Evolutionary conservation across 2,329 filamentous ascomycete species (phyloP).

Genomic region (Verticillium zaregamsianum): DNA sequence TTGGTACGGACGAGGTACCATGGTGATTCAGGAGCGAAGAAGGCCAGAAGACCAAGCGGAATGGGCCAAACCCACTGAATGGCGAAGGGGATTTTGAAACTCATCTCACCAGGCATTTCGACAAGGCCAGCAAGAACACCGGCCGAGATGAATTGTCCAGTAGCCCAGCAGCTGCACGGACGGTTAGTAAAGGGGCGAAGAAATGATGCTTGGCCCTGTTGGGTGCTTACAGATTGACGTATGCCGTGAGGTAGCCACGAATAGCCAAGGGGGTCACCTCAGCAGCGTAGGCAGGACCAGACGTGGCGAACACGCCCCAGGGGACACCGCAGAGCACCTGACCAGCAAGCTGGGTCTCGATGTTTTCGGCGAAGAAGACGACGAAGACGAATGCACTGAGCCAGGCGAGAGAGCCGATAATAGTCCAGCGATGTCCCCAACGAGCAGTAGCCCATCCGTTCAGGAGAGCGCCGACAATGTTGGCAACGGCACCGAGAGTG

Average conservation of each 20-base stretch:
- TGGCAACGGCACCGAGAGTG: constrained; percentile 26
- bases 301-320: constrained; percentile 42
- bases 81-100: constrained; percentile 35
- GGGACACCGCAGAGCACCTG: constrained; percentile 41
- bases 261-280: constrained; percentile 38
- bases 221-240: constrained; percentile 30
- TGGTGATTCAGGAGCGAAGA: constrained; percentile 30
- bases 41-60: constrained; percentile 25
- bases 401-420: constrained; percentile 36
- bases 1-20: constrained; percentile 30
- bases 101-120: constrained; percentile 26
- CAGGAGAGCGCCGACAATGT: constrained; percentile 33
- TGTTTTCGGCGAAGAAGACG: constrained; percentile 41
- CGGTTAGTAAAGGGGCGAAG: neutral
- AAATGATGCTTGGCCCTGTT: neutral
- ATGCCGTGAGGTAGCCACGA: constrained; percentile 37
- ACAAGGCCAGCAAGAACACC: constrained; percentile 35
- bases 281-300: constrained; percentile 36
- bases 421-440: constrained; percentile 39
- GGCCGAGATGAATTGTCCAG: constrained; percentile 37
- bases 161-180: constrained; percentile 28
- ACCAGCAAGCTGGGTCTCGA: constrained; percentile 37
- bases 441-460: constrained; percentile 37
- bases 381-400: constrained; percentile 42
- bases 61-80: constrained; percentile 35